Evolutionary conservation across 208 protist species (phyloP), one percentile per base, ranked within the genome.

Genomic region (Vickermania ingenoplastis): DNA sequence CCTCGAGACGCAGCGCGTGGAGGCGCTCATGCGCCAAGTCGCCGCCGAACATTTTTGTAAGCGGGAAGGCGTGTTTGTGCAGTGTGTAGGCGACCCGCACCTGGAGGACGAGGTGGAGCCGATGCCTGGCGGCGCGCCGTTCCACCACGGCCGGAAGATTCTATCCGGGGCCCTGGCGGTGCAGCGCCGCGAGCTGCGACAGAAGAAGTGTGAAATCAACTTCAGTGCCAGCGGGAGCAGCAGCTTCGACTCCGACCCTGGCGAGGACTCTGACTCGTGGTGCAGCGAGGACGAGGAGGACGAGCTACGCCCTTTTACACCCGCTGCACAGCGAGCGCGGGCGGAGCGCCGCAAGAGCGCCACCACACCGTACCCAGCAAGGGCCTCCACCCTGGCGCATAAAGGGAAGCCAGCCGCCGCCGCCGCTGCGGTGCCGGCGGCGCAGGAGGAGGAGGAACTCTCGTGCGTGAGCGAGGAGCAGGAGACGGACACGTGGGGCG

Each of bases 251-350:
- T 53, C 26, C 49, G 26, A 24, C n/a, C 22, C 13, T 24, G 49
- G 26, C 14, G 49, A 48, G 36, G 36, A 53, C 14, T n/a, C 22
- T n/a, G 53, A 57, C 51, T 25, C 13, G 13, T 55, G 22, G 51
- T 55, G 21, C 51, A 55, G n/a, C 24, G 51, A 55, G 51, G 36
- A 45, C 11, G 36, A 45, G 36, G 36, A 45, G 36, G 36, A 45
- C 11, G 36, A 45, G 36, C 36, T 45, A 17, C 7, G 36, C 36
- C 36, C 36, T 17, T 45, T 45, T 17, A 45, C 36, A 7, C 11
- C 36, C 36, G 17, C 36, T 45, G 36, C 36, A 17, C 36, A 45
- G 36, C 36, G 36, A n/a, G 36, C 7, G 7, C 36, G 36, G 7
- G 36, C 7, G 36, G 36, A 45, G 36, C 36, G 36, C 7, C 36